Evolutionary conservation across 2,329 filamentous ascomycete genomes (phyloP), one percentile per base, ranked within the genome.

Genomic region (Clarireedia hainanense): DNA sequence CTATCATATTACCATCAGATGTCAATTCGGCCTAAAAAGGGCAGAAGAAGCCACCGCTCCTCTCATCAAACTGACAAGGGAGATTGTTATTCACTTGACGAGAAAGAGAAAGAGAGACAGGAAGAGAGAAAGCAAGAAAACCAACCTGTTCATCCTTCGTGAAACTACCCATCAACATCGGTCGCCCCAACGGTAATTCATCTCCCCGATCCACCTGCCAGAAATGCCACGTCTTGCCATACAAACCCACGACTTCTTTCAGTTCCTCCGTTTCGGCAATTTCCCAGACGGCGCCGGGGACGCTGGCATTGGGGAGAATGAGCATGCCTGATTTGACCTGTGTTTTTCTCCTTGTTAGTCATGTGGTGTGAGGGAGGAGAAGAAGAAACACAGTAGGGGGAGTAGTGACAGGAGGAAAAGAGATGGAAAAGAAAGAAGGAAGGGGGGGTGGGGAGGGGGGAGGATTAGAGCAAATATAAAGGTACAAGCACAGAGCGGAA

Each of bases 171-270:
- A 56, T 56, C 42, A 56, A 56, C 9, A 45, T 39, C 54, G 54
- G 54, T 40, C 15, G 26, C 0, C 55, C 55, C 12, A 57, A 17
- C 17, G 55, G 55, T 10, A 57, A 36, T 39, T 42, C 50, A 57
- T 58, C 53, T 0, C 88, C 88, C 5, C 80, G 75, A 71, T 95
- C 89, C 15, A 86, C 81, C 76, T 95, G 88, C 90, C 91, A 95
- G 43, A 94, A 75, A 68, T 95, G 89, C 69, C 86, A 94, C 1
- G 86, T 82, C 68, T 95, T 95, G 9, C 90, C 90, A 66, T 95
- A 95, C 2, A 94, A 69, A 0, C 80, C 76, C 3, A 89, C 73
- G 0, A 94, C 77, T 57, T 91, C 78, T 60, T 86, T 81, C 88
- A 95, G 94, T 71, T 92, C 89, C 47, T 80, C 78, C 34, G 81